phyloP scores from a whole-genome alignment of 1,139 yeast species.

The Blastobotrys petasosporus region DNA sequence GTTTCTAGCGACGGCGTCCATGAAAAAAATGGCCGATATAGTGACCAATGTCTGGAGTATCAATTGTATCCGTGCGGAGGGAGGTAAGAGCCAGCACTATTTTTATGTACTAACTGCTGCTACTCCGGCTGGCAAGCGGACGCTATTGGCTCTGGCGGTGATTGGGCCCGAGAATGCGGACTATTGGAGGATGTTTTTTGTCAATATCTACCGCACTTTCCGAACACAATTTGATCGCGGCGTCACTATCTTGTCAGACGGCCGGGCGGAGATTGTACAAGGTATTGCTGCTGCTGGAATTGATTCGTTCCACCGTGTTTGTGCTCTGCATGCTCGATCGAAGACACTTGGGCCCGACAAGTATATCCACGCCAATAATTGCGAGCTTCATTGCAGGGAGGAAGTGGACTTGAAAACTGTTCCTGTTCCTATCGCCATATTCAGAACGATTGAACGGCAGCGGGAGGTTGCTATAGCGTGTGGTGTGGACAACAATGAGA shows the following conservation, averaged over 20 bases:
- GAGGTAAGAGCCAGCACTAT: not conserved
- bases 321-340: too few relatives aligned
- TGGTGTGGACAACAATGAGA: not conserved
- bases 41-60: conserved; percentile 3
- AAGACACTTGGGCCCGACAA: too few relatives aligned
- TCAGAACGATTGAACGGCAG: conserved; percentile 6
- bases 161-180: conserved; percentile 1
- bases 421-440: conserved; percentile 6
- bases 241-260: too few relatives aligned
- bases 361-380: too few relatives aligned
- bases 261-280: too few relatives aligned
- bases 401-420: not conserved
- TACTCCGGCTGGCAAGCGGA: conserved; percentile 1
- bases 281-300: too few relatives aligned
- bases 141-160: conserved; percentile 5
- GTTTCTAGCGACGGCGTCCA: conserved; percentile 4
- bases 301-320: too few relatives aligned
- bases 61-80: conserved; percentile 3
- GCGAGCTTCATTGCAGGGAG: conserved; percentile 1
- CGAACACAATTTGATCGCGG: too few relatives aligned
- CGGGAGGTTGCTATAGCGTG: conserved; percentile 5
- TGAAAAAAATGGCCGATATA: conserved; percentile 6
- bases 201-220: not conserved
- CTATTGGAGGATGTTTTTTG: conserved; percentile 6
- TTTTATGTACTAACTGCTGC: conserved; percentile 2